Base-by-base conservation (phyloP, 1,139 yeast genomes). In the Pichia sp. region DNA sequence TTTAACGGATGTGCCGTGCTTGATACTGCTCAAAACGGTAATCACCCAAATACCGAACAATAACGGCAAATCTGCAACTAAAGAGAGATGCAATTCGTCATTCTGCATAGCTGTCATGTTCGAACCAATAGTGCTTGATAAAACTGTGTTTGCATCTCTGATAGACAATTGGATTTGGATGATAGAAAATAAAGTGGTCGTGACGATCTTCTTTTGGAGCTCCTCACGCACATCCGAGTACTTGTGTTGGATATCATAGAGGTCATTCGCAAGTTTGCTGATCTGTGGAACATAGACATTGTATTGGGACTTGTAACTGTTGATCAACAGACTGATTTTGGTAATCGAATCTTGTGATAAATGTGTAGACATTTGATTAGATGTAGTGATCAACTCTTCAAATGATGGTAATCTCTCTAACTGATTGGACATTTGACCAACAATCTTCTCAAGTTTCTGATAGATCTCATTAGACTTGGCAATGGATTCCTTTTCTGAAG, bases 11-110 rank as follows among this genome's bases (percentile, higher is more conserved):
- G 74, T 74, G 22, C 75, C 69, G 94, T 96, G 88, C 53, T 80
- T 81, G 38, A 70, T 69, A 53, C 93, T 82, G 45, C 95, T 75
- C 47, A 85, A 67, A 42, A 72, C 73, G 58, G 91, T 96, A 38
- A 90, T 76, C 21, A 88, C 61, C 61, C 83, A 74, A 27, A 86
- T 76, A 1, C 98, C 98, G 62, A 87, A 88, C 1, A 89, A 67
- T 35, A 88, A 67, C 0, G 98, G 97, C 44, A 90, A 63, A 61
- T 89, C 96, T 17, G 83, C 75, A 2, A 88, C 82, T 15, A 76
- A 59, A 1, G 82, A 73, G 14, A 79, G 61, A 46, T 69, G 68
- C 42, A 77, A 71, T 58, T 79, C 83, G 15, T 67, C 59, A 4
- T 61, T 62, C 48, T 75, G 73, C 36, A 46, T 61, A 47, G 32